A percentile compares a stretch with the other conserved stretches of the same genome.
phyloP scores from a whole-genome alignment of 495 filamentous ascomycete genomes.

The Chlorociboria aeruginascens region DNA sequence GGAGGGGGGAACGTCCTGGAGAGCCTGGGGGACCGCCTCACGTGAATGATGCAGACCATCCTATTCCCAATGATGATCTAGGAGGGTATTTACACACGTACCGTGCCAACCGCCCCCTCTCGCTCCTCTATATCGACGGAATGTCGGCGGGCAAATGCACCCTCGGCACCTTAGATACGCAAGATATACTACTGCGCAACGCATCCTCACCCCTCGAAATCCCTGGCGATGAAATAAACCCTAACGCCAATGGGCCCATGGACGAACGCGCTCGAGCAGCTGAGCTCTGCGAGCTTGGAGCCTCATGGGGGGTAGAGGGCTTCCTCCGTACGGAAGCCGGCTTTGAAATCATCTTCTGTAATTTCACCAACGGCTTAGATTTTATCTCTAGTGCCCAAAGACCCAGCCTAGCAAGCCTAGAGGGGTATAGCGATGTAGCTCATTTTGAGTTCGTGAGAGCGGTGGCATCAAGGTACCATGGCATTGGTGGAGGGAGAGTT shows the following conservation, averaged over 20 bases:
- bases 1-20: neutral
- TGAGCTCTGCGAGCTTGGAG: constrained; percentile 36
- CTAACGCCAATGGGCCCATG: constrained; percentile 5
- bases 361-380: constrained; percentile 27
- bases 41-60: neutral
- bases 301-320: constrained; percentile 46
- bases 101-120: constrained; percentile 31
- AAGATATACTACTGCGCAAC: constrained; percentile 37
- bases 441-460: constrained; percentile 28
- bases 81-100: constrained; percentile 45
- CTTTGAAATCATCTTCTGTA: constrained; percentile 59
- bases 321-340: constrained; percentile 56
- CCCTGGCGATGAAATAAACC: neutral
- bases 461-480: constrained; percentile 43
- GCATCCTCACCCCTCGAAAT: neutral
- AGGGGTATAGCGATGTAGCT: neutral
- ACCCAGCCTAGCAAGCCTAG: neutral
- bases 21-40: neutral
- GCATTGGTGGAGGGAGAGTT: constrained; percentile 41
- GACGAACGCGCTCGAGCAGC: constrained; percentile 34
- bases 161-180: constrained; percentile 49
- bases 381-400: constrained; percentile 12
- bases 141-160: constrained; percentile 44
- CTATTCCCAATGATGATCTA: neutral
- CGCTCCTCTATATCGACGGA: constrained; percentile 49